Evolutionary conservation across 2,329 filamentous ascomycete genomes (phyloP).

Genomic region (Sclerotinia nivalis): DNA sequence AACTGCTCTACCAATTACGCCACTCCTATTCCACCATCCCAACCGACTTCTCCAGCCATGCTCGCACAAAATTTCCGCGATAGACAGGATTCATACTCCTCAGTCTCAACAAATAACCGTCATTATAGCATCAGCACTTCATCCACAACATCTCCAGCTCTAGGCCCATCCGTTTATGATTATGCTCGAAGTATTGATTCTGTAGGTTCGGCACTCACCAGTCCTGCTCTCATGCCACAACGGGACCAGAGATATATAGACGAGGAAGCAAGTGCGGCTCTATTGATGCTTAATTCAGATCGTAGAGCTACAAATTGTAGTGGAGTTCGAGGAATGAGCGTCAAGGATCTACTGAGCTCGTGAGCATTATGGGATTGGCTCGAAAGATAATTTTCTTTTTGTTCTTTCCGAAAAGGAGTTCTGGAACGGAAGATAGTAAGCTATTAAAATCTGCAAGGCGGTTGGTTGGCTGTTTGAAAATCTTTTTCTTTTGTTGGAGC

Average conservation of each 20-base stretch:
- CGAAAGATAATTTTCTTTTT: neutral
- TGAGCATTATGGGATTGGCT: conserved; percentile 35
- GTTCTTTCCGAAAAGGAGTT: conserved; percentile 1
- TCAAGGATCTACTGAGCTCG: conserved; percentile 55
- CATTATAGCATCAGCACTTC: conserved; percentile 52
- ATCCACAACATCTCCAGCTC: conserved; percentile 58
- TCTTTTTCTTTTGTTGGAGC: neutral
- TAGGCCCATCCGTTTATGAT: conserved; percentile 52
- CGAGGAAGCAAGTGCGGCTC: conserved; percentile 72
- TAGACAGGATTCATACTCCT: conserved; percentile 56
- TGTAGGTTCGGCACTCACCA: conserved; percentile 56
- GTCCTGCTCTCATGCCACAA: conserved; percentile 57
- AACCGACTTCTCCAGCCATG: conserved; percentile 55
- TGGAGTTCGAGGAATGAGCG: conserved; percentile 52
- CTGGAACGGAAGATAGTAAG: neutral
- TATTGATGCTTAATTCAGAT: conserved; percentile 85
- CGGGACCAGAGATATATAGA: conserved; percentile 58
- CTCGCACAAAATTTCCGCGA: conserved; percentile 48
- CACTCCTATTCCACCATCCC: conserved; percentile 33
- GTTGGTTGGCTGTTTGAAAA: neutral
- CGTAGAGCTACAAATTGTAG: conserved; percentile 46
- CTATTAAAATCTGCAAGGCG: neutral
- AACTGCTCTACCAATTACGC: conserved; percentile 51
- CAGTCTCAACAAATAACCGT: conserved; percentile 50
- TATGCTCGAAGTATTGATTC: conserved; percentile 45